Evolutionary conservation across 306 rosid genomes (phyloP).

Genomic region (Prunus padus): DNA sequence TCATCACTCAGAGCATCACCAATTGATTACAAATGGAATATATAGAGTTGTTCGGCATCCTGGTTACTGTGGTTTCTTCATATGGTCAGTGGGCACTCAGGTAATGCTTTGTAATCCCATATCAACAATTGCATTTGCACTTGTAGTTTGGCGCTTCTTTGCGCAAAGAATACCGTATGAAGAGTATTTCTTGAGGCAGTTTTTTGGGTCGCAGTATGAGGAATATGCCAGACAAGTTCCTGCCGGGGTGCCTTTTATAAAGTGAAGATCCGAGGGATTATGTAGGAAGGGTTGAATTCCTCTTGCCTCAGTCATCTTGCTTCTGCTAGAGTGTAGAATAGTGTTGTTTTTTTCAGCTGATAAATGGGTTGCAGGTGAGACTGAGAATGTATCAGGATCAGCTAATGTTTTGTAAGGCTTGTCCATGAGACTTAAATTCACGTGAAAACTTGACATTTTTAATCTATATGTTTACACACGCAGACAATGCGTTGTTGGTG

Average conservation of each 20-base stretch:
- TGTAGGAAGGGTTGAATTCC: background rate
- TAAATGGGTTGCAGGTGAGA: background rate
- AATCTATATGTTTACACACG: no score
- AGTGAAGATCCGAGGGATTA: slow-evolving; percentile 19
- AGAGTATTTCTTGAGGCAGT: slow-evolving; percentile 69
- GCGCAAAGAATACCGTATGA: slow-evolving; percentile 64
- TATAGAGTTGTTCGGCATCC: slow-evolving; percentile 79
- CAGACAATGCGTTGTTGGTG: no score
- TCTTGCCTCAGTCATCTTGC: background rate
- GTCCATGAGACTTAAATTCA: no score
- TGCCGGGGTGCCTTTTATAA: slow-evolving; percentile 86
- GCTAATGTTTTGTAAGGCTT: no score
- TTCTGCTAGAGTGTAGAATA: background rate
- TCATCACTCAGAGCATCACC: slow-evolving; percentile 53
- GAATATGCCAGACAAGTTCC: slow-evolving; percentile 57
- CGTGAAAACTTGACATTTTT: no score
- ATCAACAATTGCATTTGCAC: slow-evolving; percentile 57
- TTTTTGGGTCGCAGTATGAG: slow-evolving; percentile 62
- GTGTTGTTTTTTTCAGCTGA: background rate
- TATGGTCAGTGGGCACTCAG: slow-evolving; percentile 92
- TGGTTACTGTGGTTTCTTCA: slow-evolving; percentile 72
- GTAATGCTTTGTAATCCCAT: slow-evolving; percentile 92
- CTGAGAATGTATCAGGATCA: background rate
- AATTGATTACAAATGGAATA: slow-evolving; percentile 66
- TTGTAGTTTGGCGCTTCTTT: slow-evolving; percentile 72